Conservation (phyloP, 2,329 filamentous ascomycete species). For the Aspergillus spinulosporus region DNA sequence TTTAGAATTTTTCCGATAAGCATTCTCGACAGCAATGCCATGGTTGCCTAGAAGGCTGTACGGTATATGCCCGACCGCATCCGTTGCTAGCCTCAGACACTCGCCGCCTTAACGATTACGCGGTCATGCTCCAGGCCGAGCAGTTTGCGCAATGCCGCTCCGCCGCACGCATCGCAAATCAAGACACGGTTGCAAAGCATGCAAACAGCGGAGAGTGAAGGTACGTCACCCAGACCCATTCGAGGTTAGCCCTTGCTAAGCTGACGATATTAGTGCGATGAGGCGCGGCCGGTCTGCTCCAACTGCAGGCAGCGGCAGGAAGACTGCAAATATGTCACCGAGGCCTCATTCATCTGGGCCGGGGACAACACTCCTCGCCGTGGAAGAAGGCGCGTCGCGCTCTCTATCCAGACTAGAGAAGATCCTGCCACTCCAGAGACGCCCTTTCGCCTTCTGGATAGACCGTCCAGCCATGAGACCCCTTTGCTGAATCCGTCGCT, state of each 20-base stretch:
- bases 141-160: slow-evolving; percentile 10
- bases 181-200: slow-evolving; percentile 26
- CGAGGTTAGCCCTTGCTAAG: neutral
- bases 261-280: slow-evolving; percentile 23
- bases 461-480: neutral
- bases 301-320: slow-evolving; percentile 23
- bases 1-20: too few relatives aligned
- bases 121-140: neutral
- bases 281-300: slow-evolving; percentile 22
- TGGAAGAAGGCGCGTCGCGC: neutral
- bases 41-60: neutral
- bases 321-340: slow-evolving; percentile 20
- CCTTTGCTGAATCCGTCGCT: slow-evolving; percentile 6
- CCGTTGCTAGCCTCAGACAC: neutral
- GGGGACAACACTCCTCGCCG: neutral
- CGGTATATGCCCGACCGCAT: neutral
- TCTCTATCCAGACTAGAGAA: neutral
- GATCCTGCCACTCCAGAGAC: neutral
- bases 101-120: neutral
- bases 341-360: slow-evolving; percentile 21
- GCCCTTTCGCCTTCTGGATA: neutral
- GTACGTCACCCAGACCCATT: slow-evolving; percentile 9
- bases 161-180: slow-evolving; percentile 27
- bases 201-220: slow-evolving; percentile 28
- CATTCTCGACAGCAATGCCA: neutral